Base-by-base conservation (phyloP, 2,329 filamentous ascomycete genomes). In the Aspergillus carbonarius region DNA sequence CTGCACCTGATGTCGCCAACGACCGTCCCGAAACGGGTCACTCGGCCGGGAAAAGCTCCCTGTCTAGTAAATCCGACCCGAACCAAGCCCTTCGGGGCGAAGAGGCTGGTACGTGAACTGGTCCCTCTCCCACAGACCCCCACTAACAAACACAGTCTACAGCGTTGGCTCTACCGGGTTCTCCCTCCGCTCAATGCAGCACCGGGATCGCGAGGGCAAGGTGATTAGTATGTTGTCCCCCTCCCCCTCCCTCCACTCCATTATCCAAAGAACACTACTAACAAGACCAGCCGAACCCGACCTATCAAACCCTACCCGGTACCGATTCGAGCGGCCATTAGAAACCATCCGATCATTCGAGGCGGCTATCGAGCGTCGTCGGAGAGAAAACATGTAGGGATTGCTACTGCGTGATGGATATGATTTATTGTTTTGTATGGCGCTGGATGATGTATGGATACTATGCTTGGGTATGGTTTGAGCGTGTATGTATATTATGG, bases 311-410 rank as follows among this genome's bases (percentile, higher is more conserved):
- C 93, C 93, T 13, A 96, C 93, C 13, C 86, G 93, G 65, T 89
- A 85, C 69, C 87, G 92, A 70, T 88, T 91, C 84, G 93, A 97
- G 78, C 88, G 93, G 58, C 93, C 93, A 20, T 81, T 97, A 47
- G 93, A 96, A 69, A 97, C 93, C 1, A 96, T 97, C 68, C 86
- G 91, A 69, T 88, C 89, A 55, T 96, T 96, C 63, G 91, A 97
- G 75, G 90, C 88, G 37, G 91, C 91, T 54, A 96, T 96, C 69
- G 91, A 96, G 68, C 85, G 87, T 7, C 65, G 68, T 40, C 67
- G 67, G 17, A 63, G 66, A 40, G 61, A 68, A 89, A 96, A 74
- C 13, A 42, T 54, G 60, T 61, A 6, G 62, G 65, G 58, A 30
- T 30, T 62, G 42, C 65, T 4, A 17, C 49, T 39, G 5, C 23